Conservation (phyloP, 345 rosid species). For the Eucalyptus viminalis region DNA sequence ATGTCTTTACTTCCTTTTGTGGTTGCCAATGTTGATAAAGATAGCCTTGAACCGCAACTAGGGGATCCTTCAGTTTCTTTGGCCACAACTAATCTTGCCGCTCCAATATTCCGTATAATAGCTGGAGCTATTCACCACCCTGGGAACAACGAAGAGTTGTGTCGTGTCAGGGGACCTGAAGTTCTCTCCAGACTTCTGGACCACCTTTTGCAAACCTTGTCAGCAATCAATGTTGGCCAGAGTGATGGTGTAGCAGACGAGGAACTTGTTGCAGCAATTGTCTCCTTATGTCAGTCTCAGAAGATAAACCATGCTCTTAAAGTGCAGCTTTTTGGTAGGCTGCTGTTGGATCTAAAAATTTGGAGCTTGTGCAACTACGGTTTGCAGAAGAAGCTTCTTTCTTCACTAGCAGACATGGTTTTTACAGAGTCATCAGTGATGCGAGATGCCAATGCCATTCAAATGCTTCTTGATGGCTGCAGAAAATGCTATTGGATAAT, state of each 20-base stretch:
- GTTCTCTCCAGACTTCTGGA: constrained; percentile 77
- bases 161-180: constrained; percentile 74
- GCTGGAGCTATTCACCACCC: constrained; percentile 79
- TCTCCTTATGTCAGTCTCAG: constrained; percentile 84
- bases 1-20: constrained; percentile 87
- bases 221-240: constrained; percentile 46
- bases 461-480: constrained; percentile 98
- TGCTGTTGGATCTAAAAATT: constrained; percentile 80
- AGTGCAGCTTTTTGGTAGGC: constrained; percentile 86
- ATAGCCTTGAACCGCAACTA: constrained; percentile 63
- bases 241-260: constrained; percentile 73
- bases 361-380: constrained; percentile 99
- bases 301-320: constrained; percentile 76
- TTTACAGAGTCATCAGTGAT: constrained; percentile 89
- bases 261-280: constrained; percentile 97
- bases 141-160: constrained; percentile 84
- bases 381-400: constrained; percentile 87
- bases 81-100: constrained; percentile 73
- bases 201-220: constrained; percentile 75
- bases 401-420: constrained; percentile 98
- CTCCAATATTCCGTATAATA: constrained; percentile 80
- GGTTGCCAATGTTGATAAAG: constrained; percentile 59
- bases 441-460: constrained; percentile 97
- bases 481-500: constrained; percentile 97
- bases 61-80: constrained; percentile 46